Evolutionary conservation across 345 rosid species (phyloP).

Genomic region (Pistacia integerrima): DNA sequence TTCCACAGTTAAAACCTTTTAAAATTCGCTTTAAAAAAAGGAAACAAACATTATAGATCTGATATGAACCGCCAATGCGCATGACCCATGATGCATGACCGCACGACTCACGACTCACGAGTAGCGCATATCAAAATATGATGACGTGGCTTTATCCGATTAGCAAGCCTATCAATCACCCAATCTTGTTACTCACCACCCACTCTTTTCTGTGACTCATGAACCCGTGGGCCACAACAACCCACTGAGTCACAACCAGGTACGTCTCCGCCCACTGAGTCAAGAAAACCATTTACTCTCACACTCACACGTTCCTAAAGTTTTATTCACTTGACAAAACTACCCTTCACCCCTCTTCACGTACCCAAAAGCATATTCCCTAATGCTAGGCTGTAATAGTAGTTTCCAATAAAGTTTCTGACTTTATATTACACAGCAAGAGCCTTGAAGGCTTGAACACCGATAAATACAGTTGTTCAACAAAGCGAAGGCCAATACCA

Average conservation of each 20-base stretch:
- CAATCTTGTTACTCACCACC: not conserved
- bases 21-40: not conserved
- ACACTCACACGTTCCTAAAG: not conserved
- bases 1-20: no score
- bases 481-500: no score
- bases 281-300: no score
- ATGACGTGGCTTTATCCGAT: constrained; percentile 4
- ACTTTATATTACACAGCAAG: no score
- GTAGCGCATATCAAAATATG: not conserved
- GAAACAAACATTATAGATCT: not conserved
- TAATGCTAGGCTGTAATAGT: constrained; percentile 1
- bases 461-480: not conserved
- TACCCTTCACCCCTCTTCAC: not conserved
- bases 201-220: constrained; percentile 6
- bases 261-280: not conserved
- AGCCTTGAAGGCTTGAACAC: no score
- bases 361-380: not conserved
- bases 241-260: not conserved
- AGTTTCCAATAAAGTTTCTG: not conserved
- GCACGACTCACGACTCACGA: not conserved
- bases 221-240: not conserved
- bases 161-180: not conserved
- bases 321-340: constrained; percentile 5
- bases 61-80: not conserved
- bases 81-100: constrained; percentile 1